Percentiles rank a stretch among this genome's conserved stretches.
These are phyloP conservation scores for Hamamelis virginiana DNA, from an alignment of 164 flowering plant species.

Conservation along the genomic window DNA sequence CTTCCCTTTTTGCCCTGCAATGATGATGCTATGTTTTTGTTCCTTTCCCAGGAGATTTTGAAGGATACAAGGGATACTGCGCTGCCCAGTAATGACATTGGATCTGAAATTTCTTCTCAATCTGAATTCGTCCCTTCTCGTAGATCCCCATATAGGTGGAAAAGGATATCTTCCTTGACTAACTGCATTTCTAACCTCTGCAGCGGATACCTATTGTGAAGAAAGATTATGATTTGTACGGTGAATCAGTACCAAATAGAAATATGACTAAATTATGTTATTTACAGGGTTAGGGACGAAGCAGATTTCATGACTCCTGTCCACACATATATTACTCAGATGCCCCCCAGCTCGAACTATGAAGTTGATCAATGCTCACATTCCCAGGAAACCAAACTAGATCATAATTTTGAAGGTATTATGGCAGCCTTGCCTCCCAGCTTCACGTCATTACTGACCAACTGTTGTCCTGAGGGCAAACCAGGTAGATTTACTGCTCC, in stretches of 20 bases:
- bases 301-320: conserved; percentile 17
- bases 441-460: conserved; percentile 59
- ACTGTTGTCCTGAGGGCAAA: conserved; percentile 32
- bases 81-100: conserved; percentile 20
- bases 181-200: neutral
- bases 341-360: conserved; percentile 19
- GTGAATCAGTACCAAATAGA: neutral
- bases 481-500: conserved; percentile 28
- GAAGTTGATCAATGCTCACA: conserved; percentile 20
- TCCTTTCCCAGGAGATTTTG: conserved; percentile 29
- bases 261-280: neutral
- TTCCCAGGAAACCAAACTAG: conserved; percentile 23
- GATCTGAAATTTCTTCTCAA: conserved; percentile 42
- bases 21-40: conserved; percentile 10
- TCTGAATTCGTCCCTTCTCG: conserved; percentile 42
- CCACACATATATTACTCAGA: conserved; percentile 17
- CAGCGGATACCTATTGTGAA: neutral
- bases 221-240: neutral
- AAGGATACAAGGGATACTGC: conserved; percentile 16
- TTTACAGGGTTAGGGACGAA: conserved; percentile 26
- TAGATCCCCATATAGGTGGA: conserved; percentile 36
- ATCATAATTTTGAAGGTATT: conserved; percentile 14
- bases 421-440: conserved; percentile 57
- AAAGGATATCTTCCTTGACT: neutral
- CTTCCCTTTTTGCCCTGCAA: neutral